Conservation (phyloP, 306 rosid genomes). For the Castanea crenata region DNA sequence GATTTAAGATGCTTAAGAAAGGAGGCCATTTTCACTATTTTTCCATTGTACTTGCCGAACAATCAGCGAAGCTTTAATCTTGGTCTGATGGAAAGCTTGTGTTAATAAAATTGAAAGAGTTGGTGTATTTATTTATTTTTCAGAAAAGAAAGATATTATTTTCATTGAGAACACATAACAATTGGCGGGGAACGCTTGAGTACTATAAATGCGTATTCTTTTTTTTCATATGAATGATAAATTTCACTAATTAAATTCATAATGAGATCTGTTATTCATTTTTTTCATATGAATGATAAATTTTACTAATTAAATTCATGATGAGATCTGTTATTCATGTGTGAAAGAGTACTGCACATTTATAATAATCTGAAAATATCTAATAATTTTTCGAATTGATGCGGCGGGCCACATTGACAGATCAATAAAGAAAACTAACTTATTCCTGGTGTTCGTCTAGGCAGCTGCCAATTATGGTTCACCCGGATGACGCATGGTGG, state of each 20-base stretch:
- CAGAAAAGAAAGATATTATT: not conserved
- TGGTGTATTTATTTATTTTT: no score
- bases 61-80: no score
- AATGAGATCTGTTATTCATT: rapidly evolving
- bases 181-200: not conserved
- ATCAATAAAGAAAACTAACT: not conserved
- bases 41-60: no score
- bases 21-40: no score
- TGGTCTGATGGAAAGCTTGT: not conserved
- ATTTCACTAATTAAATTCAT: no score
- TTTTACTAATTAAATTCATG: no score
- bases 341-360: no score
- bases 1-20: not conserved
- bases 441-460: not conserved
- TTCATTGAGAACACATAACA: not conserved
- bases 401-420: not conserved
- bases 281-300: no score
- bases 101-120: not conserved
- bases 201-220: no score
- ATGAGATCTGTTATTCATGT: no score
- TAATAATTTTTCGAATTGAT: not conserved
- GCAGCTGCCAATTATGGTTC: not conserved
- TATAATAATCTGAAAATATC: no score
- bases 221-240: no score
- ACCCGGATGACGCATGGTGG: not conserved